These are phyloP conservation scores for Trichodelitschia bisporula DNA, from an alignment of 495 filamentous ascomycete genomes.

Conservation along the genomic window DNA sequence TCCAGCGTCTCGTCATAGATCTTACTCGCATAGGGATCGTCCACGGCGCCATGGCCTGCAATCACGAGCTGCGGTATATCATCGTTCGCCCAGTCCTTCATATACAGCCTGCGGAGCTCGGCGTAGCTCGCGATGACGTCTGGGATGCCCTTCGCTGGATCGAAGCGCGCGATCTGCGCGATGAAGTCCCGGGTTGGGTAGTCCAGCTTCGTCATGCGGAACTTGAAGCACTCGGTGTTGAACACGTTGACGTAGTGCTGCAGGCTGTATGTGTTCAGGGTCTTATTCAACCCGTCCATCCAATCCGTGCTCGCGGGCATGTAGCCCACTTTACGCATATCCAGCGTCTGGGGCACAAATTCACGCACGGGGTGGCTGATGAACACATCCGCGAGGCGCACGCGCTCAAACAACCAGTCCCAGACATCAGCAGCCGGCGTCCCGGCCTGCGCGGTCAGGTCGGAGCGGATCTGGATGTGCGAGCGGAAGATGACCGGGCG, in stretches of 20 bases:
- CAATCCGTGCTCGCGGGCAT: constrained; percentile 75
- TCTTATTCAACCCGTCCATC: constrained; percentile 75
- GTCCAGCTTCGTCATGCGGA: constrained; percentile 32
- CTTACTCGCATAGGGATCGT: constrained; percentile 55
- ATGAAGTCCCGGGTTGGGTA: constrained; percentile 58
- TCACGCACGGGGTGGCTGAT: constrained; percentile 59
- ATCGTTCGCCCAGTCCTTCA: constrained; percentile 16
- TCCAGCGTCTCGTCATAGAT: constrained; percentile 50
- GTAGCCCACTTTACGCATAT: constrained; percentile 41
- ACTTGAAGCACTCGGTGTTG: constrained; percentile 32
- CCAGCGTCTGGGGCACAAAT: constrained; percentile 52
- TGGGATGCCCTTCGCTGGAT: constrained; percentile 66
- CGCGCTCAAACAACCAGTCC: constrained; percentile 51
- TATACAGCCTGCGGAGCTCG: constrained; percentile 38
- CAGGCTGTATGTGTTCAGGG: constrained; percentile 45
- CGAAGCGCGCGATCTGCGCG: constrained; percentile 64
- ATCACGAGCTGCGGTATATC: constrained; percentile 51
- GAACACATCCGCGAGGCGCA: constrained; percentile 51
- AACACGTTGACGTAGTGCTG: constrained; percentile 58
- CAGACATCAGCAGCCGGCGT: constrained; percentile 52
- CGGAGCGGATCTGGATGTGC: constrained; percentile 66
- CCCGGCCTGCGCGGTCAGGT: constrained; percentile 34
- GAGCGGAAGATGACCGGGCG: constrained; percentile 59
- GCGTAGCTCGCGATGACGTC: constrained; percentile 59
- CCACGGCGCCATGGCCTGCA: constrained; percentile 58